Evolutionary conservation across 352 stramenopile species (phyloP).

Genomic region (Pythium insidiosum): DNA sequence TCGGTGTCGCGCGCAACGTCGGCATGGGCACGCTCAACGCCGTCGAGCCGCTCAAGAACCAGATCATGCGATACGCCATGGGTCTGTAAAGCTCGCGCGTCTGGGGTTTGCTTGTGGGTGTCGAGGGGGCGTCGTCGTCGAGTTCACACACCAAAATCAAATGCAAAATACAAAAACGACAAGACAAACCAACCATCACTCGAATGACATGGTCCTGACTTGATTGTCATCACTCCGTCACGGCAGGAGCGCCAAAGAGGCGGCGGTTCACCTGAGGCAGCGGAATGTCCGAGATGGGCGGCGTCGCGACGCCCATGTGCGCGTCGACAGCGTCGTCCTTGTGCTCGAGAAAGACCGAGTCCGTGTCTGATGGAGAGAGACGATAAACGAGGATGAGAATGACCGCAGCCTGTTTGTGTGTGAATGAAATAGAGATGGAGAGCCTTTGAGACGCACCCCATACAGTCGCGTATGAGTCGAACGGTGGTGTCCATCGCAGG

Average conservation of each 20-base stretch:
- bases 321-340: constrained; percentile 24
- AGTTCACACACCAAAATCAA: neutral
- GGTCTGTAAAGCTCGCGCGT: constrained; percentile 38
- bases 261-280: constrained; percentile 62
- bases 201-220: no score
- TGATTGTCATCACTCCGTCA: no score
- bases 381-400: neutral
- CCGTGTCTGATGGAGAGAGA: constrained; percentile 23
- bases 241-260: constrained; percentile 37
- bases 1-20: constrained; percentile 74
- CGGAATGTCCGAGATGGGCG: constrained; percentile 69
- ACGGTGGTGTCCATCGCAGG: constrained; percentile 53
- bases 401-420: no score
- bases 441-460: constrained; percentile 16
- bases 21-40: constrained; percentile 84
- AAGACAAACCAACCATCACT: constrained; percentile 11
- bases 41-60: constrained; percentile 82
- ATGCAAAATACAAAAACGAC: constrained; percentile 7
- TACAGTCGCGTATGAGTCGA: constrained; percentile 79
- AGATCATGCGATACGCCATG: constrained; percentile 88
- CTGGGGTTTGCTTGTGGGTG: neutral
- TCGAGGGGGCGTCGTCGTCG: no score
- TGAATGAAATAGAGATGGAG: no score
- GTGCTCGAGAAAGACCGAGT: constrained; percentile 53
- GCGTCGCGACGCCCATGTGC: constrained; percentile 50